Conservation (phyloP, 2,329 filamentous ascomycete genomes). For the Xylaria multiplex region DNA sequence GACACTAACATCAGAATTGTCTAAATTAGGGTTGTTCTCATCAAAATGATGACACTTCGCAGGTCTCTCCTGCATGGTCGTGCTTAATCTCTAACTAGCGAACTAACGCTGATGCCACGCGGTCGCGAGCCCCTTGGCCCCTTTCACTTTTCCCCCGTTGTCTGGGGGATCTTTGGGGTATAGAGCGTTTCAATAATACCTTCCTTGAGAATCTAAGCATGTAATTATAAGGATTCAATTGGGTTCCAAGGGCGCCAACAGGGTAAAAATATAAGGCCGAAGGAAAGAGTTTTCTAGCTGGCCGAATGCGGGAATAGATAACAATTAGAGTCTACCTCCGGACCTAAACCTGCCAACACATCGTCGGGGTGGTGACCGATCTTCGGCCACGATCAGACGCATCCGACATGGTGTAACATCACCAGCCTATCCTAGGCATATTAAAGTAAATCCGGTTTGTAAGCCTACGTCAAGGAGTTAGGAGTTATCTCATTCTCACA, state of each 20-base stretch:
- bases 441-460: not conserved
- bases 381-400: not conserved
- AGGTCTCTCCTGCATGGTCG: conserved; percentile 5
- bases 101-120: not conserved
- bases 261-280: not conserved
- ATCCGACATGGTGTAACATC: not conserved
- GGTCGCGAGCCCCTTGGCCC: not conserved
- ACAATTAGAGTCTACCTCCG: conserved; percentile 3
- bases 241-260: not conserved
- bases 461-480: not conserved
- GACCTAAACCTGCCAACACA: conserved; percentile 9
- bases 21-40: conserved; percentile 15
- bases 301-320: not conserved
- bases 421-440: conserved; percentile 14
- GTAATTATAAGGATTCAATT: not conserved
- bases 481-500: not conserved
- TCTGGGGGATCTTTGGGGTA: not conserved
- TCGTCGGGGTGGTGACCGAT: conserved; percentile 5
- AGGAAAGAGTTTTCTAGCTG: not conserved
- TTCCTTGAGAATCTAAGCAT: not conserved
- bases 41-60: conserved; percentile 7
- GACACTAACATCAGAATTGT: not conserved
- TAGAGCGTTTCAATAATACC: not conserved
- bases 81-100: not conserved
- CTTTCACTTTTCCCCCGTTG: not conserved